These are phyloP conservation scores for Aspergillus amoenus DNA, from an alignment of 2,329 filamentous ascomycete species.

Conservation along the genomic window DNA sequence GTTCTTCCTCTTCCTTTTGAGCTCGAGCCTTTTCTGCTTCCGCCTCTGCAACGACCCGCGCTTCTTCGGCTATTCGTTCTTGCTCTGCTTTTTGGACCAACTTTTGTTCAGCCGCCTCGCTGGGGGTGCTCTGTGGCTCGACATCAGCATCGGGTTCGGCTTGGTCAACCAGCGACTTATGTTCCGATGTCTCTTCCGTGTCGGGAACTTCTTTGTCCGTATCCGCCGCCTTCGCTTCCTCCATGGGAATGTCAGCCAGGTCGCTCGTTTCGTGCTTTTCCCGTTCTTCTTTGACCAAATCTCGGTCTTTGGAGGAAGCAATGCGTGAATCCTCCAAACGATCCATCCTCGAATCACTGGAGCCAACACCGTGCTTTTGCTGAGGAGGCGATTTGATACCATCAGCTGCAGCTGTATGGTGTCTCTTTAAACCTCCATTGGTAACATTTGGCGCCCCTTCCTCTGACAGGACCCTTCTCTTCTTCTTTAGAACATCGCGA, in stretches of 20 bases:
- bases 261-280: conserved; percentile 27
- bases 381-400: conserved; percentile 22
- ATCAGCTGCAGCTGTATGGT: conserved; percentile 18
- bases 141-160: background rate
- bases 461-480: conserved; percentile 43
- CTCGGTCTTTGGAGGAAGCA: conserved; percentile 19
- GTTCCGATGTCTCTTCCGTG: conserved; percentile 13
- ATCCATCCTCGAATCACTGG: conserved; percentile 20
- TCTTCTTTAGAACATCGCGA: conserved; percentile 42
- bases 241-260: conserved; percentile 31
- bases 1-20: conserved; percentile 37
- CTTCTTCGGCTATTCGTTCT: conserved; percentile 32
- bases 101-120: background rate
- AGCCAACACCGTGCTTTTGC: conserved; percentile 15
- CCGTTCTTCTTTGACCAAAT: conserved; percentile 32
- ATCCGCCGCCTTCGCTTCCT: conserved; percentile 28
- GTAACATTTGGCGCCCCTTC: conserved; percentile 33
- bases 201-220: conserved; percentile 27
- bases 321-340: conserved; percentile 16
- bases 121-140: background rate
- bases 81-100: conserved; percentile 30
- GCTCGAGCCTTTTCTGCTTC: conserved; percentile 32
- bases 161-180: background rate
- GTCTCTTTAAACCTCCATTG: conserved; percentile 33
- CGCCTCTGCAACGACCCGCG: conserved; percentile 28